phyloP scores from a whole-genome alignment of 163 green algal species.

The Scenedesmus sp. region DNA sequence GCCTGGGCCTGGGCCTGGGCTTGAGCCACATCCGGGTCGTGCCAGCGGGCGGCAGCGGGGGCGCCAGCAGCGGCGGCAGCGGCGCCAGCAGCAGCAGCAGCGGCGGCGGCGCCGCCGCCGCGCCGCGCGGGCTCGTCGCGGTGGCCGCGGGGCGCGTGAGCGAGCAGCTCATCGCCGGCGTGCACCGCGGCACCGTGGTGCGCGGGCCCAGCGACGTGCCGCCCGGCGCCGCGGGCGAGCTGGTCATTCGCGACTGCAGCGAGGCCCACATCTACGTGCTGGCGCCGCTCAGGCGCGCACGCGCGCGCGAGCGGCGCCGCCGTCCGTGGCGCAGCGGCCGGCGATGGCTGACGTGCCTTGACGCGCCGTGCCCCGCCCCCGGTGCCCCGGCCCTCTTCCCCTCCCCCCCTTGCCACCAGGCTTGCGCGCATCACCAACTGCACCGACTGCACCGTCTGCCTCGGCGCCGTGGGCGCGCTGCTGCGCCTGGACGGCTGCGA shows the following conservation, averaged over 20 bases:
- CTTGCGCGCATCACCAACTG: slow-evolving; percentile 75
- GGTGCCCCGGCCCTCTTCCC: too few species aligned
- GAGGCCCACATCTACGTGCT: slow-evolving; percentile 87
- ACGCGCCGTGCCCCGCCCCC: neutral
- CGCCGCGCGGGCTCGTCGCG: slow-evolving; percentile 43
- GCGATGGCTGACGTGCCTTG: neutral
- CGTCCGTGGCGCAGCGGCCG: neutral
- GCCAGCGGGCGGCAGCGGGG: too few species aligned
- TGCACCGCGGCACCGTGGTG: slow-evolving; percentile 82
- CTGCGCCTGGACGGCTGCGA: slow-evolving; percentile 82
- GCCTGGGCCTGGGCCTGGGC: too few species aligned
- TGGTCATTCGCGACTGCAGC: slow-evolving; percentile 85
- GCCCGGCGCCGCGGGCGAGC: slow-evolving; percentile 1
- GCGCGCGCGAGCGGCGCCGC: neutral
- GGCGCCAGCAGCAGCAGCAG: slow-evolving; percentile 29
- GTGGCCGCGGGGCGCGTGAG: slow-evolving; percentile 46
- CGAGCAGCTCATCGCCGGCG: slow-evolving; percentile 64
- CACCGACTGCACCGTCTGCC: slow-evolving; percentile 83
- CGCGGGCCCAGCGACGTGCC: slow-evolving; percentile 75
- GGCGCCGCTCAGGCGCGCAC: slow-evolving; percentile 70
- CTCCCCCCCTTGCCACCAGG: slow-evolving; percentile 40
- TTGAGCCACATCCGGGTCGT: too few species aligned
- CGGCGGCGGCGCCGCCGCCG: slow-evolving; percentile 16
- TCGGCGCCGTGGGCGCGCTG: slow-evolving; percentile 67
- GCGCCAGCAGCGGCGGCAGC: slow-evolving; percentile 15